These are phyloP conservation scores for Niebla homalea DNA, from an alignment of 495 filamentous ascomycete species.

Conservation along the genomic window DNA sequence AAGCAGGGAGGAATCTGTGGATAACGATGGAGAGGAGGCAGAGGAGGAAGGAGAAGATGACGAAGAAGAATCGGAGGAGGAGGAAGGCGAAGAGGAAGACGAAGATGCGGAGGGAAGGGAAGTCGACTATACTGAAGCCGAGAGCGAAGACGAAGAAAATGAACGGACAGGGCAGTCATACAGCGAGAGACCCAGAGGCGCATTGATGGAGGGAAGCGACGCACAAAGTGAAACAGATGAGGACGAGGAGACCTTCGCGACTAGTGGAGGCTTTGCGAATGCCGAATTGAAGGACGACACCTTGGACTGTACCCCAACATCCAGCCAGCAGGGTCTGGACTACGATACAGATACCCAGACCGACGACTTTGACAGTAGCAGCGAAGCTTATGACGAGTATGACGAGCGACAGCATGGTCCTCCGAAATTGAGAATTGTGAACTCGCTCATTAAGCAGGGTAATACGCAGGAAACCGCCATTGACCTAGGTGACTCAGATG, in stretches of 20 bases:
- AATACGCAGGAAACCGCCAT: slow-evolving; percentile 11
- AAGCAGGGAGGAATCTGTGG: neutral
- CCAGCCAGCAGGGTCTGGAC: too few relatives aligned
- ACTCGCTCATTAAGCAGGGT: neutral
- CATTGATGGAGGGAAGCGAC: neutral
- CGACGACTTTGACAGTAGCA: too few relatives aligned
- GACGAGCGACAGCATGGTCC: neutral
- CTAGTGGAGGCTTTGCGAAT: neutral
- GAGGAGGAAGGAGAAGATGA: slow-evolving; percentile 21
- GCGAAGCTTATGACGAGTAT: too few relatives aligned
- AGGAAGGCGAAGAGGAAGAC: slow-evolving; percentile 11
- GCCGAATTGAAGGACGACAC: neutral
- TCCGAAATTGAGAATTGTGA: neutral
- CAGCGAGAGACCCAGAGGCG: neutral
- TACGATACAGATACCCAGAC: too few relatives aligned
- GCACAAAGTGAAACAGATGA: neutral
- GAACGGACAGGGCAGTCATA: neutral
- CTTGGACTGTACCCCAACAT: too few relatives aligned
- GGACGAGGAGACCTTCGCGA: neutral
- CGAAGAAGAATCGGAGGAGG: slow-evolving; percentile 33
- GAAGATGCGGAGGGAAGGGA: slow-evolving; percentile 19
- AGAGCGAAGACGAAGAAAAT: neutral
- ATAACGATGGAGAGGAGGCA: slow-evolving; percentile 12
- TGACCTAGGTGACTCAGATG: neutral
- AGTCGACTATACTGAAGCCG: slow-evolving; percentile 33